Conservation (phyloP, 345 rosid genomes). For the Alliaria petiolata region DNA sequence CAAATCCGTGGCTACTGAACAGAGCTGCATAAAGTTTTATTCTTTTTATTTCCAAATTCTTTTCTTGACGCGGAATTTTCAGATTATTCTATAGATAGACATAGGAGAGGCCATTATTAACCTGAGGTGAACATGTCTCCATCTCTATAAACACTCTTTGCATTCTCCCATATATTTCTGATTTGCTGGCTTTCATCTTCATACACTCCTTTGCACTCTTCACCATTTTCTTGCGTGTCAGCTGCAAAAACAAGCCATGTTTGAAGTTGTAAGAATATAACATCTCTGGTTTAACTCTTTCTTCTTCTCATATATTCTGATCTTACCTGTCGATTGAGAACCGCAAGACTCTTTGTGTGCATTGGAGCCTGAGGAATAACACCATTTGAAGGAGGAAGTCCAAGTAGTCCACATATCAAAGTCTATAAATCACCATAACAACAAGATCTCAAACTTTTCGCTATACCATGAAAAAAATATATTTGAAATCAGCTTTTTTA, state of each 20-base stretch:
- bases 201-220: slow-evolving; percentile 72
- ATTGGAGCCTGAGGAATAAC: slow-evolving; percentile 91
- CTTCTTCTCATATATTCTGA: neutral
- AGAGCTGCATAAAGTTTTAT: slow-evolving; percentile 25
- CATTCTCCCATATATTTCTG: slow-evolving; percentile 78
- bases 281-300: neutral
- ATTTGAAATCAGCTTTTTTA: neutral
- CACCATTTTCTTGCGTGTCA: slow-evolving; percentile 70
- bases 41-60: neutral
- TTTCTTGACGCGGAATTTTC: slow-evolving; percentile 22
- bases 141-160: slow-evolving; percentile 55
- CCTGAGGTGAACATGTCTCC: slow-evolving; percentile 26
- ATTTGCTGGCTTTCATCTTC: slow-evolving; percentile 53
- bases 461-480: neutral
- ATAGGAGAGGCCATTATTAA: slow-evolving; percentile 2
- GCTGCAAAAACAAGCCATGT: slow-evolving; percentile 35
- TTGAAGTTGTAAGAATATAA: neutral
- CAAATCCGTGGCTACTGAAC: slow-evolving; percentile 43
- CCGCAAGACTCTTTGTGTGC: slow-evolving; percentile 87
- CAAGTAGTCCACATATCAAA: slow-evolving; percentile 74
- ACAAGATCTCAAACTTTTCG: neutral
- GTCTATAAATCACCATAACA: slow-evolving; percentile 46
- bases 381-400: slow-evolving; percentile 90
- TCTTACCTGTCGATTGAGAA: slow-evolving; percentile 64
- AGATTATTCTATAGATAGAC: slow-evolving; percentile 13